Conservation (phyloP, 495 filamentous ascomycete species). For the Trichoderma gamsii region DNA sequence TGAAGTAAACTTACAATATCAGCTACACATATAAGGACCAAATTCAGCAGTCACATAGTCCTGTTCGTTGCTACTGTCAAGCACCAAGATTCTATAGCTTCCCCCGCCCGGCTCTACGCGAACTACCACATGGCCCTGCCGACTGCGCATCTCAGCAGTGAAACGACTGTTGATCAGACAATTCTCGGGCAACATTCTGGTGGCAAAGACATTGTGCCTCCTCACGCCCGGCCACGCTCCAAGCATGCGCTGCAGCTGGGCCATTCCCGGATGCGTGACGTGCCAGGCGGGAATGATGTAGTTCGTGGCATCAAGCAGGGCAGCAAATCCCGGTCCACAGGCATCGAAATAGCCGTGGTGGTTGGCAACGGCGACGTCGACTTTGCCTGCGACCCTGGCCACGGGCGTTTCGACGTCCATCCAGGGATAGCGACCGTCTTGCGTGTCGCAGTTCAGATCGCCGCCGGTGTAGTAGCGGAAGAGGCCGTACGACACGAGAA, state of each 20-base stretch:
- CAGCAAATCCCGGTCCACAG: not conserved
- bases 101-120: not conserved
- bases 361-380: not conserved
- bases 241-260: not conserved
- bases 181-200: not conserved
- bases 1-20: not conserved
- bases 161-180: not conserved
- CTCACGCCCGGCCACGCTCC: not conserved
- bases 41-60: not conserved
- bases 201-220: not conserved
- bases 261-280: not conserved
- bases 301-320: not conserved
- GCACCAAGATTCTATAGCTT: not conserved
- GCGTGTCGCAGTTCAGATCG: not conserved
- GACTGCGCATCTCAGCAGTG: not conserved
- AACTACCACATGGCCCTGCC: not conserved
- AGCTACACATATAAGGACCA: not conserved
- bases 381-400: not conserved
- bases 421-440: not conserved
- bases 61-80: not conserved
- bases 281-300: not conserved
- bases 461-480: not conserved
- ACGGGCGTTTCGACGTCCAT: not conserved
- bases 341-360: not conserved
- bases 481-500: not conserved